A percentile compares a stretch with the other conserved stretches of the same genome.
These are phyloP conservation scores for Globisporangium iwayamae DNA, from an alignment of 352 stramenopile species.

Conservation along the genomic window DNA sequence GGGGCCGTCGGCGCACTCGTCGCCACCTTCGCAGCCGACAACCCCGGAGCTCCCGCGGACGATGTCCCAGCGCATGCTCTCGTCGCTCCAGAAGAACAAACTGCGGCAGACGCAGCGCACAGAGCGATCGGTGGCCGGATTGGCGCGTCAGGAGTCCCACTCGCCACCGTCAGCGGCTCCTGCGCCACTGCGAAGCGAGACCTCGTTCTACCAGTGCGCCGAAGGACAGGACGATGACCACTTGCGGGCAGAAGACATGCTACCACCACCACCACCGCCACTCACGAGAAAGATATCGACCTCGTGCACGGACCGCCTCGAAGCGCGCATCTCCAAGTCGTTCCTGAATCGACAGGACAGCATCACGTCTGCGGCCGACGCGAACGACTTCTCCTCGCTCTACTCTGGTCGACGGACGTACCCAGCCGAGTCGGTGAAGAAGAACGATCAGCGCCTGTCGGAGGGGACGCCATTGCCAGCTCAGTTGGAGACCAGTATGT, in stretches of 20 bases:
- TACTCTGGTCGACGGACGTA: conserved; percentile 69
- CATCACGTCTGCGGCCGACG: conserved; percentile 21
- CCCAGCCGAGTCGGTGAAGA: conserved; percentile 52
- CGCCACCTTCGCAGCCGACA: not conserved
- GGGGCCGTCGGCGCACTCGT: not conserved
- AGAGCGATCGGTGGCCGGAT: not conserved
- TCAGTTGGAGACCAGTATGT: conserved; percentile 34
- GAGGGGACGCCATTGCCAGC: conserved; percentile 20
- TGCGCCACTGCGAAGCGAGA: conserved; percentile 13
- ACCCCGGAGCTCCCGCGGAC: conserved; percentile 23
- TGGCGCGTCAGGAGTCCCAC: conserved; percentile 1
- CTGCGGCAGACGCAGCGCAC: conserved; percentile 18
- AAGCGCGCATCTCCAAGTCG: conserved; percentile 65
- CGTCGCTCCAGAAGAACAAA: conserved; percentile 41
- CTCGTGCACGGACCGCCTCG: conserved; percentile 50
- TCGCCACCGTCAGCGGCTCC: not conserved
- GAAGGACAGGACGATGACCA: not conserved
- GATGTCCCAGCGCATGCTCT: conserved; percentile 65
- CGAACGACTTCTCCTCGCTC: conserved; percentile 39
- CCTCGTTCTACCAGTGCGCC: conserved; percentile 9
- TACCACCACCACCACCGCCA: conserved; percentile 20
- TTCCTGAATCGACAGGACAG: conserved; percentile 35
- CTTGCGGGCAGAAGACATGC: conserved; percentile 12
- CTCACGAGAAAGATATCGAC: conserved; percentile 26
- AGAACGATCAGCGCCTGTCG: conserved; percentile 40